phyloP scores from a whole-genome alignment of 371 early-diverging fungal genomes.

The Apophysomyces sp. region DNA sequence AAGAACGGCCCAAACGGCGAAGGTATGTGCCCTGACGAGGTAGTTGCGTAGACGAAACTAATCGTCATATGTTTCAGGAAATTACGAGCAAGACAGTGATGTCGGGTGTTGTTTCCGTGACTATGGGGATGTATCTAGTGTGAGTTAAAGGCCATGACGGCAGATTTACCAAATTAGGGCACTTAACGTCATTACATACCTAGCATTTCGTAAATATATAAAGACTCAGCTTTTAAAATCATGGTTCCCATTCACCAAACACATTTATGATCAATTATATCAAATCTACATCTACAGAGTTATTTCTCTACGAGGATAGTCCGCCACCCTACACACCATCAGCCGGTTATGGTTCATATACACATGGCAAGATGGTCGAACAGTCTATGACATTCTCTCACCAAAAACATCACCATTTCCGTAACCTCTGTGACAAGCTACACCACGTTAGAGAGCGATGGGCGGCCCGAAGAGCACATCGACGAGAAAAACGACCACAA shows the following conservation, averaged over 20 bases:
- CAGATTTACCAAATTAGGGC: not conserved
- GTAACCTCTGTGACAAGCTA: constrained; percentile 7
- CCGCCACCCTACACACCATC: not conserved
- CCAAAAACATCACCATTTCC: not conserved
- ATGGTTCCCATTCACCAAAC: not conserved
- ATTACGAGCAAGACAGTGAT: constrained; percentile 8
- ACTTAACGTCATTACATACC: not conserved
- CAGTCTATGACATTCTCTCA: not conserved
- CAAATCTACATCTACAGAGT: not conserved
- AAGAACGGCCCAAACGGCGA: constrained; percentile 1
- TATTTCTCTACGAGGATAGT: not conserved
- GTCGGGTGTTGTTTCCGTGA: not conserved
- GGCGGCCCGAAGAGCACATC: constrained; percentile 2
- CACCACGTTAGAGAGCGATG: constrained; percentile 13
- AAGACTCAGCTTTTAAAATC: not conserved
- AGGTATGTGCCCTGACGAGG: not conserved
- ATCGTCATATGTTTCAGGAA: constrained; percentile 4
- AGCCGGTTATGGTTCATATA: not conserved
- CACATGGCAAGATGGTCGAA: not conserved
- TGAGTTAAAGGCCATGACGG: not conserved
- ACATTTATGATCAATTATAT: not conserved
- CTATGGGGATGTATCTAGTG: not conserved
- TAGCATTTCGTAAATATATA: constrained; percentile 3
- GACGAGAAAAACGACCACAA: constrained; percentile 35
- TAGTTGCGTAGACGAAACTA: not conserved